These are phyloP conservation scores for Phytopythium delawarense DNA, from an alignment of 352 stramenopile genomes.

Conservation along the genomic window DNA sequence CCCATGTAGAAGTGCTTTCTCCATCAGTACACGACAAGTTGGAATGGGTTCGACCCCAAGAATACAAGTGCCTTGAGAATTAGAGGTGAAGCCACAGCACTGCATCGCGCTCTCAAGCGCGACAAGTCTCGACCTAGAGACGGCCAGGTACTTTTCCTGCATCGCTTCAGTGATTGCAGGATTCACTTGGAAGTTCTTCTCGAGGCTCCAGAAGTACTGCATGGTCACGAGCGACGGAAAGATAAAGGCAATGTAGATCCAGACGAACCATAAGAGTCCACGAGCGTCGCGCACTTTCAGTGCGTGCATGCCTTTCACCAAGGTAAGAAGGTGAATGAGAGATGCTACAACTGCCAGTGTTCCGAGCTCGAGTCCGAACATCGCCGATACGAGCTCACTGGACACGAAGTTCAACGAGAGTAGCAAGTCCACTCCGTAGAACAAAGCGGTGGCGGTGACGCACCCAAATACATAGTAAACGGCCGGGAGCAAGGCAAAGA, in stretches of 20 bases:
- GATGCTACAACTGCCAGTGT: conserved; percentile 11
- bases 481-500: conserved; percentile 39
- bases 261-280: conserved; percentile 28
- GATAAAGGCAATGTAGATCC: conserved; percentile 25
- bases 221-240: conserved; percentile 22
- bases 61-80: conserved; percentile 29
- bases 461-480: conserved; percentile 28
- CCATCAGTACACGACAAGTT: conserved; percentile 23
- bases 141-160: conserved; percentile 23
- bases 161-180: conserved; percentile 26
- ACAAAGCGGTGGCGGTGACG: conserved; percentile 14
- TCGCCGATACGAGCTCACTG: conserved; percentile 21
- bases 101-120: conserved; percentile 36
- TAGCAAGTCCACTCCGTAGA: conserved; percentile 42
- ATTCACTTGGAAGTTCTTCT: conserved; percentile 30
- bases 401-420: conserved; percentile 31
- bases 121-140: conserved; percentile 19
- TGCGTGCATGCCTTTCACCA: conserved; percentile 21
- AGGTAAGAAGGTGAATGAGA: conserved; percentile 20
- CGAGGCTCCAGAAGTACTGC: conserved; percentile 25
- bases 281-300: conserved; percentile 26
- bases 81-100: conserved; percentile 41
- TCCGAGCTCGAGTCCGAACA: conserved; percentile 44
- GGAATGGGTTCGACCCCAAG: conserved; percentile 9
- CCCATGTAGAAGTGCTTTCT: conserved; percentile 10